Base-by-base conservation (phyloP, 352 stramenopile species). In the Elongisporangium prolatum region DNA sequence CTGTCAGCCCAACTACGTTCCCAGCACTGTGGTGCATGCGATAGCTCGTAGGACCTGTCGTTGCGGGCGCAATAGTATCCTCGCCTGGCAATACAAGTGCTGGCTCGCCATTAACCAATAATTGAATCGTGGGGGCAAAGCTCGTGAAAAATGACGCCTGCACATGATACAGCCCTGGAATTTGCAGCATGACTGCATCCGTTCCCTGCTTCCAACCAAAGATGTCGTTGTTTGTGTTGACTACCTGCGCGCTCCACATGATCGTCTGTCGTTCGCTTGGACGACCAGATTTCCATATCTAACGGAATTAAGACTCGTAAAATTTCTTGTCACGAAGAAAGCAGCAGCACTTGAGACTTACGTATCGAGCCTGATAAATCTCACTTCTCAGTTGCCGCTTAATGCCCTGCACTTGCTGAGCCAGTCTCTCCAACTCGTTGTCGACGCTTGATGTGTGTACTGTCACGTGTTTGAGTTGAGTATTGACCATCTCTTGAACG, bases 241-340 rank as follows among this genome's bases (percentile, higher is more conserved):
- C 74, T 5, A 80, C 70, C 56, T 90, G 77, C n/a, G 77, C 67
- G 25, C 61, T 81, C 83, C 83, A 92, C 16, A 57, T n/a, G 16
- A 92, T 72, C 16, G 76, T 88, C 54, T 87, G 80, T 54, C 72
- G 75, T 3, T 54, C 10, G 37, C 58, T 90, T 1, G 77, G 76
- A 1, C 67, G 57, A 0, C 77, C 80, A 53, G 76, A 57, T 57
- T 92, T 92, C 82, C 82, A 92, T 48, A 92, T 86, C 82, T 91
- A 18, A 37, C n/a, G 37, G n/a, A 0, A n/a, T n/a, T n/a, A n/a
- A n/a, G n/a, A n/a, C n/a, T n/a, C n/a, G n/a, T n/a, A n/a, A n/a
- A n/a, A n/a, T n/a, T n/a, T n/a, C n/a, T 25, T 47, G 18, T 21
- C 6, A 18, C 4, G 16, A 13, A 17, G 2, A 9, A 21, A 49